phyloP scores from a whole-genome alignment of 2,329 filamentous ascomycete genomes.

The Emydomyces testavorans region DNA sequence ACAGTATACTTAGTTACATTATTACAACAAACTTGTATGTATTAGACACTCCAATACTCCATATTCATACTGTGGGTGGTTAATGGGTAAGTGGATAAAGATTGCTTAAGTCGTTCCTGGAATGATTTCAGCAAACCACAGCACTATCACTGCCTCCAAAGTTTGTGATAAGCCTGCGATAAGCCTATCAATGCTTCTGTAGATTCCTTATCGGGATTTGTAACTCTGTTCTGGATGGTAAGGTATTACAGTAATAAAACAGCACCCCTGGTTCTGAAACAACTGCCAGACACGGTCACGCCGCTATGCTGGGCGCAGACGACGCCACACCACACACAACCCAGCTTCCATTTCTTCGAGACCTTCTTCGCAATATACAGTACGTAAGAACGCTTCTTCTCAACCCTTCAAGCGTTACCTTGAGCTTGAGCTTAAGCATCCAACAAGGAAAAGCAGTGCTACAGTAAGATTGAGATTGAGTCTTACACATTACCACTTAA shows the following conservation, averaged over 20 bases:
- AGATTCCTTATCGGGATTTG: constrained; percentile 9
- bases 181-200: constrained; percentile 5
- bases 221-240: no score
- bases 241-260: constrained; percentile 5
- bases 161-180: constrained; percentile 6
- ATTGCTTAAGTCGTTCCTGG: constrained; percentile 3
- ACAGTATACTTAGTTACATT: no score
- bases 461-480: no score
- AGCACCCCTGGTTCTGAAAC: constrained; percentile 1
- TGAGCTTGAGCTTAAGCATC: no score
- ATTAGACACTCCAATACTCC: no score
- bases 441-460: no score
- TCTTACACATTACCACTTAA: neutral
- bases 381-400: no score
- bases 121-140: neutral
- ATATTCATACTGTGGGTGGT: no score
- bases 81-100: neutral
- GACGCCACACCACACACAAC: neutral
- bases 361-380: no score
- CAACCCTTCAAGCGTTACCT: no score
- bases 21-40: no score
- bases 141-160: neutral
- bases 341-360: neutral
- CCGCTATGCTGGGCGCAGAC: neutral
- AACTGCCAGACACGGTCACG: constrained; percentile 1